phyloP scores from a whole-genome alignment of 2,329 filamentous ascomycete species.

The Diaporthe citriasiana region DNA sequence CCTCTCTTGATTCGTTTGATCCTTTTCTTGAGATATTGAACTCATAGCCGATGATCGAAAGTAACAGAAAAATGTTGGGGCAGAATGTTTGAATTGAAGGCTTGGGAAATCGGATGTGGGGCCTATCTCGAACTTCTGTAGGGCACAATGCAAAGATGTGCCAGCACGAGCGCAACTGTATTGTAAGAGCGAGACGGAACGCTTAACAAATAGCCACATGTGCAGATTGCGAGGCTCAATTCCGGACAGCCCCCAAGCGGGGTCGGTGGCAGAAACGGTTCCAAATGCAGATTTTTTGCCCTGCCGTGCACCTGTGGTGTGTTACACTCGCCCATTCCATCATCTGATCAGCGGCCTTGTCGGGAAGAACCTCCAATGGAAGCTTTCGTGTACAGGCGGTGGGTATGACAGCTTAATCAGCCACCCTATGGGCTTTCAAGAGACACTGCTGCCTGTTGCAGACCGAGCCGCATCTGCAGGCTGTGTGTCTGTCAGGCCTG shows the following conservation, averaged over 20 bases:
- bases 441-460: background rate
- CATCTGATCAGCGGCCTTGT: background rate
- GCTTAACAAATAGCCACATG: background rate
- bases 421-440: background rate
- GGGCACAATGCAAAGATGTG: background rate
- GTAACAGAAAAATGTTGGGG: background rate
- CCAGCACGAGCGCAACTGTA: background rate
- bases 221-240: background rate
- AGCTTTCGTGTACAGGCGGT: background rate
- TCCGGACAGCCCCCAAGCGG: background rate
- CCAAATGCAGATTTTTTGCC: background rate
- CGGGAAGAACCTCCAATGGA: background rate
- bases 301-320: background rate
- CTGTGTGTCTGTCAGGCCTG: background rate
- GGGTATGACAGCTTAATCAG: background rate
- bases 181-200: background rate
- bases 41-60: background rate
- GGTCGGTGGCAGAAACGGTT: background rate
- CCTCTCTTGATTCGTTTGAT: background rate
- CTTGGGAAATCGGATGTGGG: background rate
- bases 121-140: background rate
- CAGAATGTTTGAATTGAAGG: background rate
- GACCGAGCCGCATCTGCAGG: background rate
- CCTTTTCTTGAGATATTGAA: background rate
- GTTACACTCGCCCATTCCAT: background rate